A percentile compares a stretch with the other conserved stretches of the same genome.
Conservation (phyloP, 768 basidiomycete genomes). For the Xerocomellus amylosporus region DNA sequence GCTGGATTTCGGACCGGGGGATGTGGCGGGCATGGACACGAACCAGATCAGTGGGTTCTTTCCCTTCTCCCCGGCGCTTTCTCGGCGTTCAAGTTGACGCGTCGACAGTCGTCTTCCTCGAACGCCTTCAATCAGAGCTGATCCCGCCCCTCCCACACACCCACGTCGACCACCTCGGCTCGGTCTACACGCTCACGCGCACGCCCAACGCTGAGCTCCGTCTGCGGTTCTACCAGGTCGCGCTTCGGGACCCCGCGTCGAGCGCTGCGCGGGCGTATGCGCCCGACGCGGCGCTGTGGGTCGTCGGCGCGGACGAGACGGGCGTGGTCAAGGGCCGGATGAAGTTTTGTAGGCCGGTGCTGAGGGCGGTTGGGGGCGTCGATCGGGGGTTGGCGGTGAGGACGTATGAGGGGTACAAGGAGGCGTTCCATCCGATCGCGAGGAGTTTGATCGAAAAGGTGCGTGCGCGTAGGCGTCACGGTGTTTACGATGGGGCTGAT, state of each 20-base stretch:
- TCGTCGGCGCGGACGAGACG: conserved; percentile 54
- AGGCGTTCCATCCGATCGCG: conserved; percentile 74
- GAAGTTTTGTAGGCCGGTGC: conserved; percentile 79
- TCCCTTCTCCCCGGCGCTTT: no score
- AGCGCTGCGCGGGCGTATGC: conserved; percentile 52
- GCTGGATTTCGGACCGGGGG: conserved; percentile 55
- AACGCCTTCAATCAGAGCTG: conserved; percentile 56
- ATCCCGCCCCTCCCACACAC: conserved; percentile 55
- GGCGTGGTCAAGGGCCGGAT: conserved; percentile 73
- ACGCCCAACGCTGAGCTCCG: conserved; percentile 76
- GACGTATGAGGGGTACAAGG: conserved; percentile 47
- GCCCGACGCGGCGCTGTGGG: conserved; percentile 58
- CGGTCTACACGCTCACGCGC: conserved; percentile 41
- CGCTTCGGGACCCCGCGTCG: conserved; percentile 49
- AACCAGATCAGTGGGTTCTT: conserved; percentile 66
- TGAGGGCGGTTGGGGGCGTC: conserved; percentile 53
- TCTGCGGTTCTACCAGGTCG: conserved; percentile 73
- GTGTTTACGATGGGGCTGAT: background rate
- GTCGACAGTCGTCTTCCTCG: conserved; percentile 89
- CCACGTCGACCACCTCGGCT: conserved; percentile 59
- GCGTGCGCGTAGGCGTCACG: conserved; percentile 6
- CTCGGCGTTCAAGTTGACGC: no score
- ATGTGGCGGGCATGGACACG: conserved; percentile 63
- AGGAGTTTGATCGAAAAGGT: conserved; percentile 76
- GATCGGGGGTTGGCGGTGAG: conserved; percentile 50